Evolutionary conservation across 1,284 basidiomycete genomes (phyloP).

Genomic region (Apiotrichum brassicae): DNA sequence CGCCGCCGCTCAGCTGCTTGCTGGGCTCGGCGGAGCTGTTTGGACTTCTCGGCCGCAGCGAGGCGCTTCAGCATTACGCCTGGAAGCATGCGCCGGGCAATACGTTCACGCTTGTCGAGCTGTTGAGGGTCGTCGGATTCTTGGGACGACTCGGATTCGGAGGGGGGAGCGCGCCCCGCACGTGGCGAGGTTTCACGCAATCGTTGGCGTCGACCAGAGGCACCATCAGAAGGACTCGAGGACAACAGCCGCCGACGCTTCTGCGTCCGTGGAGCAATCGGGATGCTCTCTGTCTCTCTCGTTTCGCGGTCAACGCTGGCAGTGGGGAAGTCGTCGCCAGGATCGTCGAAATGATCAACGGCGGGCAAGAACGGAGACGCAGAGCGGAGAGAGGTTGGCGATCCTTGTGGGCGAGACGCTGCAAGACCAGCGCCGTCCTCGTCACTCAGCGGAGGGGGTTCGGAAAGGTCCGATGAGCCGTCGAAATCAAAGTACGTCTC

Average conservation of each 20-base stretch:
- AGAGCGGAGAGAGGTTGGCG: too few relatives aligned
- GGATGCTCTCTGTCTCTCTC: neutral
- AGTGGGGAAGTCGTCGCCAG: neutral
- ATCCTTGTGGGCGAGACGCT: too few relatives aligned
- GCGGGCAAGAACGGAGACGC: too few relatives aligned
- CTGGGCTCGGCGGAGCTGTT: conserved; percentile 11
- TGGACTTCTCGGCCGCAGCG: conserved; percentile 15
- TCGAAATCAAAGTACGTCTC: too few relatives aligned
- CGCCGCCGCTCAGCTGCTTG: conserved; percentile 1
- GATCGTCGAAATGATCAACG: too few relatives aligned
- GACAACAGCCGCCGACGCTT: conserved; percentile 3
- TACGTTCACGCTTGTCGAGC: conserved; percentile 25
- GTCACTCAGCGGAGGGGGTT: conserved; percentile 5
- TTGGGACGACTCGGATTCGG: conserved; percentile 2
- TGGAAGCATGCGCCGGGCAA: conserved; percentile 40
- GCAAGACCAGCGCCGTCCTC: too few relatives aligned
- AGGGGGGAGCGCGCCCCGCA: too few relatives aligned
- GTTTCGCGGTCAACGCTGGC: neutral
- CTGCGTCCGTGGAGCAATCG: neutral
- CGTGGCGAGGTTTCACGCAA: too few relatives aligned
- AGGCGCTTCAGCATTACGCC: conserved; percentile 35
- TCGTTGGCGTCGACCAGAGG: too few relatives aligned
- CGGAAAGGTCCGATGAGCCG: conserved; percentile 8
- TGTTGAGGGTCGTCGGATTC: neutral
- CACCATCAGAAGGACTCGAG: conserved; percentile 4